These are phyloP conservation scores for Kluyveromyces sp. DNA, from an alignment of 1,139 yeast species.

Conservation along the genomic window DNA sequence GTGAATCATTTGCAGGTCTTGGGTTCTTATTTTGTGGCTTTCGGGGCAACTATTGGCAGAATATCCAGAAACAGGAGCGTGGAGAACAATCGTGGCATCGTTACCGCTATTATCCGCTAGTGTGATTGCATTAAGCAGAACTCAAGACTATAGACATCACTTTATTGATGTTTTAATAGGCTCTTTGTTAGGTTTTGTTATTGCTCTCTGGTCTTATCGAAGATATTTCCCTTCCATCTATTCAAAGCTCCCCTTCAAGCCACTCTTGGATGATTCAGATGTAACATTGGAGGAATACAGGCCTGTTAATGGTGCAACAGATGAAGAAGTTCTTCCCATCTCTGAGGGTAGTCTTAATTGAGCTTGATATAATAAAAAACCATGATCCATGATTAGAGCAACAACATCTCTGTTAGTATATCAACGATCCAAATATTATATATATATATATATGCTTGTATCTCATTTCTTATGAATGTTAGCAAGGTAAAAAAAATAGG, in stretches of 20 bases:
- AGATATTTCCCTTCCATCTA: slow-evolving; percentile 39
- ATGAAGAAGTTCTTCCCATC: slow-evolving; percentile 13
- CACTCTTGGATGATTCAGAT: slow-evolving; percentile 33
- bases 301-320: slow-evolving; percentile 8
- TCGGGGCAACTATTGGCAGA: slow-evolving; percentile 49
- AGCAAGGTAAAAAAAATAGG: no score
- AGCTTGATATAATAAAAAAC: background rate
- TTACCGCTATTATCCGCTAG: slow-evolving; percentile 50
- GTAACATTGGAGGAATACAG: slow-evolving; percentile 20
- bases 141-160: slow-evolving; percentile 76
- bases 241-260: slow-evolving; percentile 31
- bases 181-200: slow-evolving; percentile 41
- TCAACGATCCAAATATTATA: no score
- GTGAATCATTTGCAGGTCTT: slow-evolving; percentile 58
- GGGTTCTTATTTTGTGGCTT: slow-evolving; percentile 59
- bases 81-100: slow-evolving; percentile 42
- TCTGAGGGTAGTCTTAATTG: slow-evolving; percentile 2
- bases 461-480: no score
- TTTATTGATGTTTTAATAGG: slow-evolving; percentile 63
- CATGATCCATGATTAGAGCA: no score
- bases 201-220: slow-evolving; percentile 40
- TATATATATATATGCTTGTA: no score
- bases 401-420: no score
- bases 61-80: slow-evolving; percentile 40
- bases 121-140: slow-evolving; percentile 60